Percentiles rank a stretch among this genome's conserved stretches.
phyloP scores from a whole-genome alignment of 164 flowering plant species.

The Pachysandra terminalis region DNA sequence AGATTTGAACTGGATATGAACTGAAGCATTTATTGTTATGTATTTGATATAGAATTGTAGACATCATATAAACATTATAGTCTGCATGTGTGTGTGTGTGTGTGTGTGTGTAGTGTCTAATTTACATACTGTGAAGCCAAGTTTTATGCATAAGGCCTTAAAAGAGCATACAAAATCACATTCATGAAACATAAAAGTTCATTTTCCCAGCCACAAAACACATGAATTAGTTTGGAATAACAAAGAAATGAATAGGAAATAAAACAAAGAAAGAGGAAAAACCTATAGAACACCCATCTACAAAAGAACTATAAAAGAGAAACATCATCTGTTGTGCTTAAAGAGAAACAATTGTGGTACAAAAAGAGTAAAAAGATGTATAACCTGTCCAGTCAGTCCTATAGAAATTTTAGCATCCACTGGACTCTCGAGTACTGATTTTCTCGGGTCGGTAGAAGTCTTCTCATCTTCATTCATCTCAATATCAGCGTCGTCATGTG shows the following conservation, averaged over 20 bases:
- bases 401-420: constrained; percentile 16
- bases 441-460: constrained; percentile 9
- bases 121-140: neutral
- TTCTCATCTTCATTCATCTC: constrained; percentile 14
- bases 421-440: constrained; percentile 17
- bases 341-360: neutral
- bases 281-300: no score
- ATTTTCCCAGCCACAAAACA: neutral
- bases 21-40: no score
- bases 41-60: no score
- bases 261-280: neutral
- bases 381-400: constrained; percentile 43
- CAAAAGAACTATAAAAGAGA: neutral
- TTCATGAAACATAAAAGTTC: neutral
- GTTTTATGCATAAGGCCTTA: neutral
- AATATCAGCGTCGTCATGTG: neutral
- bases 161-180: neutral
- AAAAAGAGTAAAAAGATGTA: neutral
- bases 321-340: no score
- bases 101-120: no score
- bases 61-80: neutral
- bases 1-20: neutral
- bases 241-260: neutral
- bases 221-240: no score
- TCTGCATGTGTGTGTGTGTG: no score